Percentiles rank a stretch among this genome's conserved stretches.
phyloP scores from a whole-genome alignment of 2,329 filamentous ascomycete species.

The Curvularia verruculosa region DNA sequence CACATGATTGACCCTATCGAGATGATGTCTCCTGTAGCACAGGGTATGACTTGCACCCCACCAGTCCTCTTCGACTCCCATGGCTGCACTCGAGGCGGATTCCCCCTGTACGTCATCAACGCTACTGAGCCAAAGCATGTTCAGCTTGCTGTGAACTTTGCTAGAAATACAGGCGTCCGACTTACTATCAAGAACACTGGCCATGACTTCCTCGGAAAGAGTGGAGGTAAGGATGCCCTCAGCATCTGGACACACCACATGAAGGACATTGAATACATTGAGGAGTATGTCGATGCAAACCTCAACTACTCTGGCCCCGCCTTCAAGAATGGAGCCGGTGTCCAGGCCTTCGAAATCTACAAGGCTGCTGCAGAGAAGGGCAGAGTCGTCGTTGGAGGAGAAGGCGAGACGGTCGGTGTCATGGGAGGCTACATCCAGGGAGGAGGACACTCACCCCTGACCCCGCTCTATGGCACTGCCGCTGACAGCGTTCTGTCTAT shows the following conservation, averaged over 20 bases:
- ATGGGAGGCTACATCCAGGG: constrained; percentile 54
- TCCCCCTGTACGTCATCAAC: constrained; percentile 46
- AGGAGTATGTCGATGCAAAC: constrained; percentile 40
- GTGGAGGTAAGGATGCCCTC: constrained; percentile 41
- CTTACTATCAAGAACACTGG: constrained; percentile 47
- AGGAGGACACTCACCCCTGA: constrained; percentile 62
- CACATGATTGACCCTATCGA: constrained; percentile 46
- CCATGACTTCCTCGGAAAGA: constrained; percentile 47
- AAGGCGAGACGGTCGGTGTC: constrained; percentile 58
- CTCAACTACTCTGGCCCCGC: constrained; percentile 54
- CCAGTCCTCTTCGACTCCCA: constrained; percentile 44
- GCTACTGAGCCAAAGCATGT: constrained; percentile 46
- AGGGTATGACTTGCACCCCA: constrained; percentile 47
- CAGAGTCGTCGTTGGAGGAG: constrained; percentile 60
- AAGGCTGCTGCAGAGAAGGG: constrained; percentile 55
- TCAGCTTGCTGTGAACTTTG: constrained; percentile 47
- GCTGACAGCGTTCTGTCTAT: constrained; percentile 47
- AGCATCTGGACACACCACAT: constrained; percentile 49
- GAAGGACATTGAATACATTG: constrained; percentile 45
- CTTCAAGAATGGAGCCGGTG: constrained; percentile 62
- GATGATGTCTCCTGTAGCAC: constrained; percentile 47
- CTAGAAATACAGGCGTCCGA: constrained; percentile 40
- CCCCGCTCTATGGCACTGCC: constrained; percentile 51
- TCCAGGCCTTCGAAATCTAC: constrained; percentile 62
- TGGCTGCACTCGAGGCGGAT: constrained; percentile 46